These are phyloP conservation scores for Calonectria pseudoturangicola DNA, from an alignment of 2,329 filamentous ascomycete species.

Conservation along the genomic window DNA sequence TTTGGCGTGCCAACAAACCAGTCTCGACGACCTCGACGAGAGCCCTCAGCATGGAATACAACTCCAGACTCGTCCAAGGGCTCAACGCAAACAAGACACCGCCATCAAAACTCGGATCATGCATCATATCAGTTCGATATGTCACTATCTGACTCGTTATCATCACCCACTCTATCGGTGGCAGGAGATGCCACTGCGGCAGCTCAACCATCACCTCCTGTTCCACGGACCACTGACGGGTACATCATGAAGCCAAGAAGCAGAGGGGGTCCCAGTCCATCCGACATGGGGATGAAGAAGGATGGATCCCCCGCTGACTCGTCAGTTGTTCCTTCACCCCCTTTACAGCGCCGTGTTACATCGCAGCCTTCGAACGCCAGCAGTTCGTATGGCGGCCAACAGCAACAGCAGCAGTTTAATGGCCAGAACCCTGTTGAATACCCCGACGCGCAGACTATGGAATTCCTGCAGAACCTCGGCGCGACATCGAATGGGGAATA, in stretches of 20 bases:
- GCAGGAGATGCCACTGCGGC: slow-evolving; percentile 56
- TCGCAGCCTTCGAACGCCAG: slow-evolving; percentile 57
- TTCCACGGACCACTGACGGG: slow-evolving; percentile 58
- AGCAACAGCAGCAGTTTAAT: slow-evolving; percentile 56
- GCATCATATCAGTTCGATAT: slow-evolving; percentile 61
- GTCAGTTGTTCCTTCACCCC: slow-evolving; percentile 67
- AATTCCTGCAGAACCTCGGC: slow-evolving; percentile 71
- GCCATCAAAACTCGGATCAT: slow-evolving; percentile 57
- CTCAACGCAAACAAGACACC: slow-evolving; percentile 51
- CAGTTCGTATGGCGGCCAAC: slow-evolving; percentile 55
- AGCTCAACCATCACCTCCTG: slow-evolving; percentile 63
- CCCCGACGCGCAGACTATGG: slow-evolving; percentile 71
- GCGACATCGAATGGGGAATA: slow-evolving; percentile 58
- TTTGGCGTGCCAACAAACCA: slow-evolving; percentile 73
- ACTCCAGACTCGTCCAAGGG: slow-evolving; percentile 53
- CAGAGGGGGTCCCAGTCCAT: slow-evolving; percentile 57
- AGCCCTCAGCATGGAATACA: slow-evolving; percentile 57
- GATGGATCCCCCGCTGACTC: slow-evolving; percentile 62
- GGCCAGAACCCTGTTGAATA: slow-evolving; percentile 62
- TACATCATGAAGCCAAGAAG: slow-evolving; percentile 57
- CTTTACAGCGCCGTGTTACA: slow-evolving; percentile 60
- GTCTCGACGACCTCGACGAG: slow-evolving; percentile 52
- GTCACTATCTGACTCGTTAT: slow-evolving; percentile 62
- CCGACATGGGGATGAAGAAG: slow-evolving; percentile 54
- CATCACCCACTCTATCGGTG: slow-evolving; percentile 63